A percentile compares a stretch with the other conserved stretches of the same genome.
phyloP scores from a whole-genome alignment of 805 yeast genomes.

The Vanderwaltozyma yarrowii region DNA sequence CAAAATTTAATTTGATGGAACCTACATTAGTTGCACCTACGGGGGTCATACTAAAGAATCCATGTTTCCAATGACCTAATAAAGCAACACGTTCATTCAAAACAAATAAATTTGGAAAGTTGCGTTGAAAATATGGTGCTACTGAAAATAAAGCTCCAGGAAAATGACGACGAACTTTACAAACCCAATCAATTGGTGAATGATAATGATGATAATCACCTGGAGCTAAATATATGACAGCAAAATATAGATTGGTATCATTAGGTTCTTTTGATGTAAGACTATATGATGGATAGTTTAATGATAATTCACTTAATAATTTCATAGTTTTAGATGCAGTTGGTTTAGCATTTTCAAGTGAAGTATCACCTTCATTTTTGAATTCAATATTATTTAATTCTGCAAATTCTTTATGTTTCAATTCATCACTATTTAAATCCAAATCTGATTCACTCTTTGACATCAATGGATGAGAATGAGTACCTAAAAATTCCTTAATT shows the following conservation, averaged over 20 bases:
- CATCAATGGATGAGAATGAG: slow-evolving; percentile 28
- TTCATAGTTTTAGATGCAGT: slow-evolving; percentile 27
- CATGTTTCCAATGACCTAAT: slow-evolving; percentile 92
- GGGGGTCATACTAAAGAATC: slow-evolving; percentile 97
- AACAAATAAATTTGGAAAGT: slow-evolving; percentile 78
- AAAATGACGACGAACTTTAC: slow-evolving; percentile 86
- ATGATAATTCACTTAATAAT: slow-evolving; percentile 29
- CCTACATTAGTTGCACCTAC: slow-evolving; percentile 99
- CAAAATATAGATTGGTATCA: slow-evolving; percentile 61
- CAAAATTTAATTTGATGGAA: slow-evolving; percentile 83
- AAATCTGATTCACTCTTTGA: slow-evolving; percentile 19
- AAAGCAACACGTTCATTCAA: slow-evolving; percentile 92
- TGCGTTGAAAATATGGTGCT: slow-evolving; percentile 89
- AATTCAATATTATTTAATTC: slow-evolving; percentile 57
- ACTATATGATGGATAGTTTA: slow-evolving; percentile 11
- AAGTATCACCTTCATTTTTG: slow-evolving; percentile 61
- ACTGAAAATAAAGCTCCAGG: slow-evolving; percentile 93
- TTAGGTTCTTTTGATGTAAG: slow-evolving; percentile 20
- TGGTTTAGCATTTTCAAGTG: slow-evolving; percentile 30
- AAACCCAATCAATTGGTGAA: slow-evolving; percentile 94
- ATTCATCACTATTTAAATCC: slow-evolving; percentile 32
- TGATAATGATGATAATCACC: slow-evolving; percentile 98
- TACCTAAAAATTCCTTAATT: slow-evolving; percentile 78
- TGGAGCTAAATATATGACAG: slow-evolving; percentile 93
- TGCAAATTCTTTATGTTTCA: slow-evolving; percentile 64